Evolutionary conservation across 352 stramenopile species (phyloP).

Genomic region (Phytophthora macrochlamydospora): DNA sequence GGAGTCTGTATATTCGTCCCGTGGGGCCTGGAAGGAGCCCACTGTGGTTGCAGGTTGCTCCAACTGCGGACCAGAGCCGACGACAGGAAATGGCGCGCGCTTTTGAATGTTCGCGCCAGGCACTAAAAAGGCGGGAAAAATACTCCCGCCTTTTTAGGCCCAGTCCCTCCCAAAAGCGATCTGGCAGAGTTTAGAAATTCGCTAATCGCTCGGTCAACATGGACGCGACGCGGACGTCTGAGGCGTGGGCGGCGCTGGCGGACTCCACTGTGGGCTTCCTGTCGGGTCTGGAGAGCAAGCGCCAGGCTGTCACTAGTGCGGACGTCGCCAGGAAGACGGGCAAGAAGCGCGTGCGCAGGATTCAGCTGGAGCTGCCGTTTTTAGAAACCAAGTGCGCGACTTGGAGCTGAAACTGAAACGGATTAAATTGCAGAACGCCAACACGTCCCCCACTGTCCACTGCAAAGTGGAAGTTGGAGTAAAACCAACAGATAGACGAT

Average conservation of each 20-base stretch:
- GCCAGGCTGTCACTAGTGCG: background rate
- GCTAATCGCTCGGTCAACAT: background rate
- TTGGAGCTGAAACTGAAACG: conserved; percentile 1
- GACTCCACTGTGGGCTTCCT: background rate
- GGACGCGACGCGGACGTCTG: conserved; percentile 8
- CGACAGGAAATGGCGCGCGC: background rate
- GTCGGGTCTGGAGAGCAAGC: background rate
- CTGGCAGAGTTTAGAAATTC: too few relatives aligned
- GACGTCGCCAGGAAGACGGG: background rate
- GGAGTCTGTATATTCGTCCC: background rate
- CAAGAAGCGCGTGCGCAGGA: background rate
- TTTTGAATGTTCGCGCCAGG: conserved; percentile 28
- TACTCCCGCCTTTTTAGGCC: conserved; percentile 5
- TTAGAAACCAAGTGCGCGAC: background rate
- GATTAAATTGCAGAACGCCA: conserved; percentile 1
- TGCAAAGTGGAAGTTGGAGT: background rate
- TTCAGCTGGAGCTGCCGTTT: background rate
- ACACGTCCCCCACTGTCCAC: background rate
- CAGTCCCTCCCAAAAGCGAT: conserved; percentile 2
- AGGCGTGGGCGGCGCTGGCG: conserved; percentile 3
- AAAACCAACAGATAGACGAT: background rate
- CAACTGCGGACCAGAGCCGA: background rate
- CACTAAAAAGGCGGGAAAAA: conserved; percentile 27
- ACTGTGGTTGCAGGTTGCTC: too few relatives aligned
- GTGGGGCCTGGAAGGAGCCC: too few relatives aligned